Conservation (phyloP, 805 yeast species). For the Ogataea methylovora region DNA sequence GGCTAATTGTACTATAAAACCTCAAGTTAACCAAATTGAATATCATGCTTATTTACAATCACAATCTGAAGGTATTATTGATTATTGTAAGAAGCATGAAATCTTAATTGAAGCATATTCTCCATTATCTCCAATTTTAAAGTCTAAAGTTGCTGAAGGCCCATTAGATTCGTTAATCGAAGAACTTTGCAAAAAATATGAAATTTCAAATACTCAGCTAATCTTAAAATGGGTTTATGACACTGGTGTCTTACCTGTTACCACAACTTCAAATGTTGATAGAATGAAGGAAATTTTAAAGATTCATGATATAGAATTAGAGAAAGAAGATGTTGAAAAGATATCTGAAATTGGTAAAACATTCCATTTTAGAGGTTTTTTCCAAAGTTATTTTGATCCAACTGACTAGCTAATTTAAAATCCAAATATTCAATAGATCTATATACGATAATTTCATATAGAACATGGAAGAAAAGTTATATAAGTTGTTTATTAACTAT, state of each 20-base stretch:
- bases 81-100: constrained; percentile 40
- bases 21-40: constrained; percentile 65
- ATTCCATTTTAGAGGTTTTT: constrained; percentile 18
- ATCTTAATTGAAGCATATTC: constrained; percentile 58
- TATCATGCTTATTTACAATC: constrained; percentile 59
- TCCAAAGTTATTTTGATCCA: constrained; percentile 11
- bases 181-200: constrained; percentile 48
- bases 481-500: too few relatives aligned
- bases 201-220: constrained; percentile 53
- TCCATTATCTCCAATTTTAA: constrained; percentile 59
- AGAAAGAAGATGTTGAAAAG: constrained; percentile 39
- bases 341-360: constrained; percentile 34
- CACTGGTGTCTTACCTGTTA: constrained; percentile 60
- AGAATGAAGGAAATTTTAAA: constrained; percentile 52
- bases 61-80: constrained; percentile 49
- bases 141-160: constrained; percentile 31
- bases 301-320: constrained; percentile 47
- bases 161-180: constrained; percentile 28
- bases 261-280: constrained; percentile 55
- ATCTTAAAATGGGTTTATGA: constrained; percentile 66
- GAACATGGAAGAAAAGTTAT: too few relatives aligned
- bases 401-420: too few relatives aligned
- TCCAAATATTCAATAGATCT: too few relatives aligned
- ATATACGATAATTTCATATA: too few relatives aligned
- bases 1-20: constrained; percentile 36